These are phyloP conservation scores for Magnolia kwangsiensis DNA, from an alignment of 164 flowering plant species.

Conservation along the genomic window DNA sequence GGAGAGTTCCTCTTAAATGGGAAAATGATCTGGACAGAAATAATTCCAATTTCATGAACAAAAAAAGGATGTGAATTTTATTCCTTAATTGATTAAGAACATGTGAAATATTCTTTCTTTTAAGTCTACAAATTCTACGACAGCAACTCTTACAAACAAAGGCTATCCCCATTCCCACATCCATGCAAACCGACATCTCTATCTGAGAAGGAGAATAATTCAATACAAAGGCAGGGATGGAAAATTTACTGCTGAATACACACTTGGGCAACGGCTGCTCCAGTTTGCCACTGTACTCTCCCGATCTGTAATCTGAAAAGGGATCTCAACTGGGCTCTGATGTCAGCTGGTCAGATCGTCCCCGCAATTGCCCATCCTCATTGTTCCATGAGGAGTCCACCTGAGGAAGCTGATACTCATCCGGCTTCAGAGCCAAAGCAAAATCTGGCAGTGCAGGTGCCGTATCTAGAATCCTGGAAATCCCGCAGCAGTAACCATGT, in stretches of 20 bases:
- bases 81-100: neutral
- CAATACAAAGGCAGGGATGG: neutral
- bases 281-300: neutral
- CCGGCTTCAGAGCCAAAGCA: slow-evolving; percentile 86
- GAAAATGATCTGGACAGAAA: no score
- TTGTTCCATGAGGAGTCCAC: slow-evolving; percentile 61
- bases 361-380: neutral
- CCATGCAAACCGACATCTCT: neutral
- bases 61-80: neutral
- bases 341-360: neutral
- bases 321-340: neutral
- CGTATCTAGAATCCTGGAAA: slow-evolving; percentile 73
- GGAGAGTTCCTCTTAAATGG: no score
- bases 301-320: neutral
- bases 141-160: neutral
- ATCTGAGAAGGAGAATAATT: neutral
- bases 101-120: neutral
- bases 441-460: slow-evolving; percentile 95
- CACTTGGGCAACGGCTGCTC: neutral
- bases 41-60: no score
- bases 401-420: slow-evolving; percentile 81
- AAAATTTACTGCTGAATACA: neutral
- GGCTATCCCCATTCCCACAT: neutral
- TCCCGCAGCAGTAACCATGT: neutral
- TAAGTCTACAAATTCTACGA: neutral